phyloP scores from a whole-genome alignment of 805 yeast genomes.

The Starmerella roubikii region DNA sequence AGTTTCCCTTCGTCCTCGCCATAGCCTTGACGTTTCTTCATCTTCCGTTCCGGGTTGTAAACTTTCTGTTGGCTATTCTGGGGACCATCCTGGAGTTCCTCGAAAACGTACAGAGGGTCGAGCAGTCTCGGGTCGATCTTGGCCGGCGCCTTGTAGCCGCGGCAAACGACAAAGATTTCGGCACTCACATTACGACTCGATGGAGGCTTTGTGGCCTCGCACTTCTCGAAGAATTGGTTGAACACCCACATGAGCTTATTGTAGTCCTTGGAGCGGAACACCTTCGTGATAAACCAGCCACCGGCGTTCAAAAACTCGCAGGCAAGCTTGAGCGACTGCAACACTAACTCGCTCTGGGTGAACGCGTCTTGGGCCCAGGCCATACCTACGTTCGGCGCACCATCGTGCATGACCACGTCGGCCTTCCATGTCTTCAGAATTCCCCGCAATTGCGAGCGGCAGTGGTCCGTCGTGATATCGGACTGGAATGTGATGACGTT shows the following conservation, averaged over 20 bases:
- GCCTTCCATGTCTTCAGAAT: conserved; percentile 99
- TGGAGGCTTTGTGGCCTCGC: conserved; percentile 98
- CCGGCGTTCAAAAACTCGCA: conserved; percentile 83
- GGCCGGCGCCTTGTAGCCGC: conserved; percentile 91
- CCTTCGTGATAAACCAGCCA: conserved; percentile 91
- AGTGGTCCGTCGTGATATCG: conserved; percentile 96
- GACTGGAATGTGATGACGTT: conserved; percentile 89
- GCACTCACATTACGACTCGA: conserved; percentile 98
- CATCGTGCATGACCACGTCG: conserved; percentile 94
- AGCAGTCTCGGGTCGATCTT: conserved; percentile 82
- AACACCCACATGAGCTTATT: conserved; percentile 96
- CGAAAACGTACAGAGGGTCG: conserved; percentile 88
- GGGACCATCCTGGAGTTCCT: conserved; percentile 52
- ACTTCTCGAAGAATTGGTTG: conserved; percentile 87
- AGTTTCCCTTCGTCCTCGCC: conserved; percentile 70
- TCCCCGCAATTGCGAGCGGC: conserved; percentile 86
- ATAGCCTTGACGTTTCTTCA: conserved; percentile 88
- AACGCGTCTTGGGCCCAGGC: conserved; percentile 99
- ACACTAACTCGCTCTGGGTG: conserved; percentile 89
- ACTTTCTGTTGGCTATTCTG: conserved; percentile 77
- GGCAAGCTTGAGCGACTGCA: conserved; percentile 86
- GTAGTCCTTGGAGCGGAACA: conserved; percentile 97
- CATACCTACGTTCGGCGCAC: conserved; percentile 99
- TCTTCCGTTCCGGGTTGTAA: conserved; percentile 85
- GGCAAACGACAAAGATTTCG: conserved; percentile 94